Base-by-base conservation (phyloP, 2,329 filamentous ascomycete genomes). In the Ascochyta koolunga region DNA sequence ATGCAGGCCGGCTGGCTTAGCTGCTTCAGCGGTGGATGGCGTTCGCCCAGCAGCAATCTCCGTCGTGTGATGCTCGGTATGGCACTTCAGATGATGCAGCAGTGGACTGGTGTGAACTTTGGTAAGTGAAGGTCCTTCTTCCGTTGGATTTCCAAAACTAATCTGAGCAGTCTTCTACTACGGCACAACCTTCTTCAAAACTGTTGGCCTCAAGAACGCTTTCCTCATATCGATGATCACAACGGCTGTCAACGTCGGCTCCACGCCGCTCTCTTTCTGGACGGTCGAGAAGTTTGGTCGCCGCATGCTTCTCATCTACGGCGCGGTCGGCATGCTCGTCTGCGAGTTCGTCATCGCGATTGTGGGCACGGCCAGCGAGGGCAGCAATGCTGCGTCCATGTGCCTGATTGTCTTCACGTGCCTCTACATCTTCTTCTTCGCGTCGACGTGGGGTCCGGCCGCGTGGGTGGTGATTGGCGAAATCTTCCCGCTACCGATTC, bases 361-460 rank as follows among this genome's bases (percentile, higher is more conserved):
- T 62, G 76, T 84, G 46, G 83, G 80, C 56, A 71, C 66, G 19
- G 67, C 77, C 0, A 62, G 62, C 25, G 65, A 62, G 18, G 72
- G 68, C 18, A 75, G 87, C 74, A 77, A 81, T 56, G 61, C 78
- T 2, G 87, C 86, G 1, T 71, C 75, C 42, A 66, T 72, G 24
- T 70, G 63, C 62, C 75, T 93, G 82, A 91, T 96, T 62, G 86
- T 90, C 57, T 95, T 96, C 80, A 95, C 95, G 71, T 89, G 87
- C 79, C 87, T 96, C 80, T 95, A 92, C 83, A 93, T 96, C 82
- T 92, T 91, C 83, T 93, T 89, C 83, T 96, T 96, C 75, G 91
- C 91, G 56, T 87, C 84, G 54, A 96, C 91, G 60, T 96, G 91
- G 91, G 91, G 91, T 47, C 90, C 91, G 6, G 88, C 81, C 50